Base-by-base conservation (phyloP, 371 early-diverging fungal genomes). In the Lichtheimia ramosa region DNA sequence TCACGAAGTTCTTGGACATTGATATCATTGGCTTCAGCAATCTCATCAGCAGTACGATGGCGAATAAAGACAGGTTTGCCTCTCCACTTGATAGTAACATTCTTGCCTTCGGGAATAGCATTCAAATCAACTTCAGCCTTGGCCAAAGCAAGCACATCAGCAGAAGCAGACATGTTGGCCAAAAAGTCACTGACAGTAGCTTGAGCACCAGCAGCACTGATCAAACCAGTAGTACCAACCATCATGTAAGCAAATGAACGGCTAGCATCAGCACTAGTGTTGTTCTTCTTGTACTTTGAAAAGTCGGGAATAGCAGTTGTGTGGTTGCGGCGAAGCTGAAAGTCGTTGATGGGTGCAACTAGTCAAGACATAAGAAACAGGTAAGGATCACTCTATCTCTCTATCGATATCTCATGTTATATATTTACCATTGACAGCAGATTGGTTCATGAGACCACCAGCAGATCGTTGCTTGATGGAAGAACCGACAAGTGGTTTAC, bases 11-110 rank as follows among this genome's bases (percentile, higher is more conserved):
- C 86, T 52, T 75, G 48, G 56, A 98, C 66, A 69, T 83, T 84
- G 61, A 94, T 90, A 48, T 78, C 49, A 76, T 94, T 90, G 58
- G 97, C 96, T 71, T 96, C 96, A n/a, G 86, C 85, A 69, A 98
- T 97, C 79, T 98, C 97, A 64, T 86, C 92, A 40, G 88, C 83
- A 42, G 97, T 98, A 67, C 97, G 91, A 83, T 97, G 97, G 75
- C 97, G 92, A 68, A 98, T 91, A 74, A 97, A 95, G 58, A 98
- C 92, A 59, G 98, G 98, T 89, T 98, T 98, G 77, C 98, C 98
- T 67, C 97, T 89, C 98, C 98, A 98, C 87, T 97, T 98, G 82
- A 98, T 83, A 39, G 93, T 91, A 57, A 96, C 90, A 64, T 96
- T 96, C 85, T 93, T 96, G 59, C 97, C 98, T 68, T 96, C 94